Base-by-base conservation (phyloP, 345 rosid genomes). In the Bruguiera gymnorhiza region DNA sequence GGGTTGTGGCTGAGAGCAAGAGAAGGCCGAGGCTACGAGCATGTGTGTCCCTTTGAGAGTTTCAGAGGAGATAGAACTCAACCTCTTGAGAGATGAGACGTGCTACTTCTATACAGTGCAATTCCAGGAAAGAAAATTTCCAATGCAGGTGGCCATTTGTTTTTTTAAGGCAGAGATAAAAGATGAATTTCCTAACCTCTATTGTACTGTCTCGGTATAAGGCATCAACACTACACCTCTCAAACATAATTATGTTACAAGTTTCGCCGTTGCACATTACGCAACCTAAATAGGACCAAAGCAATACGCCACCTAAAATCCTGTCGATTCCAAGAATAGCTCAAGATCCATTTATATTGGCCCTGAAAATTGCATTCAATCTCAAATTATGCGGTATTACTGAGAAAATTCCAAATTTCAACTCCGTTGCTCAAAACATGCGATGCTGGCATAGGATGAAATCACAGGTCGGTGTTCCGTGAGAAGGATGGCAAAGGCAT, bases 401-500 rank as follows among this genome's bases (percentile, higher is more conserved):
- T 13, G 50, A 43, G 16, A 3, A 43, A 15, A 43, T 43, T 15
- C 4, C 15, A 2, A 43, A 11, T 43, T 43, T 43, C 50, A 43
- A 43, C 18, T 43, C 5, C 16, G 50, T 39, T 39, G 48, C 15
- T 39, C 48, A 11, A 10, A 39, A 39, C 16, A 39, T 11, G 15
- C 48, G 3, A 39, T 10, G 48, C 3, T 10, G 48, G 48, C 53
- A 37, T 21, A 37, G 50, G 34, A 32, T 13, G 27, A 65, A 62
- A 67, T 89, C 84, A 87, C 70, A 78, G 78, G 83, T 90, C 96
- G 3, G 89, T 86, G 86, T 92, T 89, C 62, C 99, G 85, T 10
- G 96, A 89, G 79, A 92, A 96, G 1, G 98, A 96, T 0, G 99
- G 99, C 74, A 92, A 82, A 16, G 99, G 99, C 82, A 80, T 60